These are phyloP conservation scores for Sanghuangporus baumii DNA, from an alignment of 1,284 basidiomycete species.

Conservation along the genomic window DNA sequence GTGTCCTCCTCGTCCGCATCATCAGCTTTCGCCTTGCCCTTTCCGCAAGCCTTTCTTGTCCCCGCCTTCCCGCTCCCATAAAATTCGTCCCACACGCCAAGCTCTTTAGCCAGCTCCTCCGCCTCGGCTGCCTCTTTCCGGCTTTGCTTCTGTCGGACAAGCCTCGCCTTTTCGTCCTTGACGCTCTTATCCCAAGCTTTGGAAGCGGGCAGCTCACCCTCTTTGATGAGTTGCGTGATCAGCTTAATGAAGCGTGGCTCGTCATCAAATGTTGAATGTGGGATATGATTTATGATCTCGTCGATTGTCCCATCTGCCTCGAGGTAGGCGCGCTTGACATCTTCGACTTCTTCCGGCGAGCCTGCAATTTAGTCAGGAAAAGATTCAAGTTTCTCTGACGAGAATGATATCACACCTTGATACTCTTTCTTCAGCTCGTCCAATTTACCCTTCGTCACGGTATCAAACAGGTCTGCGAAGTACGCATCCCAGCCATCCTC, in stretches of 20 bases:
- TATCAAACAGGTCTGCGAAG: conserved; percentile 84
- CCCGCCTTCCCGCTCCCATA: conserved; percentile 78
- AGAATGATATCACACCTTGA: conserved; percentile 55
- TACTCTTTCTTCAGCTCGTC: conserved; percentile 90
- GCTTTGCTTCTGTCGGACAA: conserved; percentile 68
- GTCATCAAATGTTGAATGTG: conserved; percentile 77
- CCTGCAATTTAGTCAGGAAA: conserved; percentile 40
- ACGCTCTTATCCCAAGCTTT: conserved; percentile 65
- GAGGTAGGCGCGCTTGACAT: conserved; percentile 71
- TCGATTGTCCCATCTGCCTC: conserved; percentile 65
- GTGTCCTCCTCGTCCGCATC: conserved; percentile 40
- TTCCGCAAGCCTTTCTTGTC: conserved; percentile 53
- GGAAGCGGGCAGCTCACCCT: conserved; percentile 52
- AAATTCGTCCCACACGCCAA: conserved; percentile 95
- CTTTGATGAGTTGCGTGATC: conserved; percentile 63
- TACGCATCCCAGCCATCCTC: conserved; percentile 92
- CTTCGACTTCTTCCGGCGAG: conserved; percentile 76
- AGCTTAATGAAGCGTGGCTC: conserved; percentile 76
- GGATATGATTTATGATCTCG: conserved; percentile 78
- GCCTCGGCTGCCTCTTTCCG: conserved; percentile 82
- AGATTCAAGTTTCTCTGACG: not conserved
- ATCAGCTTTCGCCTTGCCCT: conserved; percentile 41
- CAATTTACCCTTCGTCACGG: conserved; percentile 77
- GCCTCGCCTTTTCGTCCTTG: conserved; percentile 73
- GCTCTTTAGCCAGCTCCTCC: conserved; percentile 77